Conservation (phyloP, 495 filamentous ascomycete species). For the Astrothelium macrocarpum region DNA sequence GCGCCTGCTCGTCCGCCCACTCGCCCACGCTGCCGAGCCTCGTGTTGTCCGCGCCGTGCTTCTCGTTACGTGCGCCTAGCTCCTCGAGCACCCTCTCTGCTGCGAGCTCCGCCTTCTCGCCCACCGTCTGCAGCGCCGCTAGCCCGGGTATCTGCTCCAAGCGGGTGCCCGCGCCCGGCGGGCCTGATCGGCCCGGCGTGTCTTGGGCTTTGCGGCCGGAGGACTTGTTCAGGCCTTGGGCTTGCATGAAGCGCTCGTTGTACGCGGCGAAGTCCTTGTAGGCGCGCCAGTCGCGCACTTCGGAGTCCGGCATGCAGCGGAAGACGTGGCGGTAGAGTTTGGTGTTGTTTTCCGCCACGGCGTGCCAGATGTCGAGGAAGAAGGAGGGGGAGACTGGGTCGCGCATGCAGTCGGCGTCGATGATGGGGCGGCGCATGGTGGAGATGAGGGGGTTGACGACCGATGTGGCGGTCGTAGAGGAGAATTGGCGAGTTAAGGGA, state of each 20-base stretch:
- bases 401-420: conserved; percentile 61
- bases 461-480: conserved; percentile 35
- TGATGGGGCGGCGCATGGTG: conserved; percentile 55
- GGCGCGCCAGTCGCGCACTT: conserved; percentile 87
- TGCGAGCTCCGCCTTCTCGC: conserved; percentile 12
- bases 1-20: conserved; percentile 29
- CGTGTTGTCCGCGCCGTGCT: conserved; percentile 33
- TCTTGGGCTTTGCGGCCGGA: conserved; percentile 16
- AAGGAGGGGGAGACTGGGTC: conserved; percentile 80
- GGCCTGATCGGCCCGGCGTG: conserved; percentile 26
- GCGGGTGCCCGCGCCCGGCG: conserved; percentile 11
- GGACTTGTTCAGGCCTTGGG: conserved; percentile 31
- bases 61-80: conserved; percentile 13
- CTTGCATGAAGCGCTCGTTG: conserved; percentile 64
- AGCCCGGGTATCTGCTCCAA: conserved; percentile 7
- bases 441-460: conserved; percentile 49
- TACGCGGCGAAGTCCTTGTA: conserved; percentile 84
- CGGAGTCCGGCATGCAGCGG: conserved; percentile 90
- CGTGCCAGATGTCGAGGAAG: conserved; percentile 77
- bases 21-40: conserved; percentile 36
- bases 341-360: conserved; percentile 89
- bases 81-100: conserved; percentile 22
- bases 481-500: conserved; percentile 37
- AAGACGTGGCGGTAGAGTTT: conserved; percentile 88
- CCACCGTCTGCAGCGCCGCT: background rate